These are phyloP conservation scores for Juncus effusus DNA, from an alignment of 176 grass and related monocot species.

Conservation along the genomic window DNA sequence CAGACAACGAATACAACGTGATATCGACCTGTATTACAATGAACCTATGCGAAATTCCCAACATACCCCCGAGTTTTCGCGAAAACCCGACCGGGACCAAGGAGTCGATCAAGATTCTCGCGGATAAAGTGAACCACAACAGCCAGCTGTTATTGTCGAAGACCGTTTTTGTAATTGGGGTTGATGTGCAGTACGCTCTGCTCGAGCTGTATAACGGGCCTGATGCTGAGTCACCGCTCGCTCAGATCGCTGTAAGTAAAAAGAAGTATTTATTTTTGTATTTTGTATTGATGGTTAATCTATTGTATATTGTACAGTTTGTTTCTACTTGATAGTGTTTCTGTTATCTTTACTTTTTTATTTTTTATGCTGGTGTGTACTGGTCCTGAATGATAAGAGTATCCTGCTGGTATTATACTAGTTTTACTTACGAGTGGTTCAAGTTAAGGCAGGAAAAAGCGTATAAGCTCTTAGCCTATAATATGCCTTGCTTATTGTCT, in stretches of 20 bases:
- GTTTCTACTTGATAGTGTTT: no score
- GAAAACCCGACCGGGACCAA: constrained; percentile 66
- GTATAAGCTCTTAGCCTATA: no score
- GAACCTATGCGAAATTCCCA: constrained; percentile 80
- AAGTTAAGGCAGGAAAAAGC: no score
- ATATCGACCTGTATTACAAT: constrained; percentile 77
- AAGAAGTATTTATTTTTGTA: neutral
- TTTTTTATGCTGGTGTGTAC: no score
- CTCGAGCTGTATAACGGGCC: constrained; percentile 75
- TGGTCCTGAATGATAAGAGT: no score
- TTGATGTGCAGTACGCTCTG: constrained; percentile 73
- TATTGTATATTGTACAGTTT: no score
- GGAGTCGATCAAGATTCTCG: constrained; percentile 85
- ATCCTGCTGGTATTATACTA: no score
- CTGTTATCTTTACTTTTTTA: no score
- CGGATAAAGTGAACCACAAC: constrained; percentile 92
- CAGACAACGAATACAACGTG: constrained; percentile 93
- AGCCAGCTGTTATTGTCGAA: constrained; percentile 61
- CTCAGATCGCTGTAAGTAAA: constrained; percentile 75
- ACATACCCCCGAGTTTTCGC: constrained; percentile 85
- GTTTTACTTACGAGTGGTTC: no score
- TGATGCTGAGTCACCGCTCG: constrained; percentile 75
- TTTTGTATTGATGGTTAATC: neutral
- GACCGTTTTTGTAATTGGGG: constrained; percentile 69
- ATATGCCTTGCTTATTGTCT: no score